These are phyloP conservation scores for Hypoxylon cercidicola DNA, from an alignment of 495 filamentous ascomycete species.

Conservation along the genomic window DNA sequence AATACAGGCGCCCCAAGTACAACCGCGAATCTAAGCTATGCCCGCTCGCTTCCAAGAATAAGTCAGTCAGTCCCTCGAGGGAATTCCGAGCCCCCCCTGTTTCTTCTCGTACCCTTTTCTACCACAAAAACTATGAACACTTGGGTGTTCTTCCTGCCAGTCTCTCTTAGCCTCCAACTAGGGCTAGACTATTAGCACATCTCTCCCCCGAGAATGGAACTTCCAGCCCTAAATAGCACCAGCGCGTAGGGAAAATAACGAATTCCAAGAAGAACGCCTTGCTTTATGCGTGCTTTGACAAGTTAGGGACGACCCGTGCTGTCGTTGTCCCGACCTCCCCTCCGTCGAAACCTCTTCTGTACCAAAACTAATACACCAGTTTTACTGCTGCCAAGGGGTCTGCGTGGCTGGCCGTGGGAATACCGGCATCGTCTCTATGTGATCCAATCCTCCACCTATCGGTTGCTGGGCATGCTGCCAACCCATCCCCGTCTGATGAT, in stretches of 20 bases:
- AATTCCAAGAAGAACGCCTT: conserved; percentile 39
- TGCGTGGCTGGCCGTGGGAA: conserved; percentile 81
- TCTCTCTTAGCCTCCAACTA: too few relatives aligned
- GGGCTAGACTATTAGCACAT: too few relatives aligned
- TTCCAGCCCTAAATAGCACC: conserved; percentile 4
- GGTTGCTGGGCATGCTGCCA: conserved; percentile 84
- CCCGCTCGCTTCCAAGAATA: not conserved
- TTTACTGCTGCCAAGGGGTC: conserved; percentile 63
- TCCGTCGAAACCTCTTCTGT: not conserved
- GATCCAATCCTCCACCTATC: conserved; percentile 87
- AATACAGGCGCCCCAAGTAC: conserved; percentile 22
- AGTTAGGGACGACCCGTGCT: conserved; percentile 4
- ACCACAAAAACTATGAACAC: too few relatives aligned
- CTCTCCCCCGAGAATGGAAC: not conserved
- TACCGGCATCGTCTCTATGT: conserved; percentile 80
- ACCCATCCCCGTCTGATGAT: conserved; percentile 83
- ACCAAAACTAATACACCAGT: not conserved
- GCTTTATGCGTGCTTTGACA: conserved; percentile 36
- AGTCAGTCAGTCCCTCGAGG: too few relatives aligned
- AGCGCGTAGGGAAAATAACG: conserved; percentile 4
- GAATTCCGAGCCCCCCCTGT: too few relatives aligned
- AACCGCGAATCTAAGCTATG: not conserved
- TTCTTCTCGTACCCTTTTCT: too few relatives aligned
- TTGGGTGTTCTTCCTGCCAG: too few relatives aligned
- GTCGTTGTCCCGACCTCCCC: not conserved